Evolutionary conservation across 2,329 filamentous ascomycete species (phyloP).

Genomic region (Cadophora luteo-olivacea): DNA sequence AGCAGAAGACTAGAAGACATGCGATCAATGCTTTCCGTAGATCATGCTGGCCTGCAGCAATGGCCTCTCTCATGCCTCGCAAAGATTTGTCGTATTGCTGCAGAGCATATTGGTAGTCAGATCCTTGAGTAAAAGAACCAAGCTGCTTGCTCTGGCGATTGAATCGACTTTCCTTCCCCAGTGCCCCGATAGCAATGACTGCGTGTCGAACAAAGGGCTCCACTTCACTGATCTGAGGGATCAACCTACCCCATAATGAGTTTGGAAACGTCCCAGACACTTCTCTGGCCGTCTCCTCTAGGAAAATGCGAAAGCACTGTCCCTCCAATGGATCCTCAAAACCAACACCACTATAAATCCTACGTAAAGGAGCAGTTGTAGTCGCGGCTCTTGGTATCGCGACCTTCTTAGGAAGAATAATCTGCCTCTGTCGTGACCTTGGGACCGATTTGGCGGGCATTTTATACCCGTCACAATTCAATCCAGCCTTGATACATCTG

Average conservation of each 20-base stretch:
- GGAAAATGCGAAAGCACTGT: slow-evolving; percentile 32
- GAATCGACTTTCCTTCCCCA: slow-evolving; percentile 23
- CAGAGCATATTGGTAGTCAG: slow-evolving; percentile 26
- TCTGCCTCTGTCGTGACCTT: neutral
- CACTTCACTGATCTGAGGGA: slow-evolving; percentile 32
- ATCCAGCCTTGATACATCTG: slow-evolving; percentile 22
- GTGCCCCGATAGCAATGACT: slow-evolving; percentile 32
- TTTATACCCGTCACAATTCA: slow-evolving; percentile 25
- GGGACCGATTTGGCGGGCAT: neutral
- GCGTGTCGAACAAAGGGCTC: slow-evolving; percentile 34
- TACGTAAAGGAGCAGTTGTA: neutral
- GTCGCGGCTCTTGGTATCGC: neutral
- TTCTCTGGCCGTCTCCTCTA: slow-evolving; percentile 29
- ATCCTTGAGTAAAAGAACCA: neutral
- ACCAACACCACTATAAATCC: slow-evolving; percentile 12
- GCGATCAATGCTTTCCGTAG: slow-evolving; percentile 27
- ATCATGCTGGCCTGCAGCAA: slow-evolving; percentile 26
- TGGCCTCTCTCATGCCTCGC: slow-evolving; percentile 27
- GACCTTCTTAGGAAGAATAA: slow-evolving; percentile 17
- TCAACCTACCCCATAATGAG: slow-evolving; percentile 32
- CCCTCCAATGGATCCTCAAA: slow-evolving; percentile 27
- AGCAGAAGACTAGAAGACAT: slow-evolving; percentile 29
- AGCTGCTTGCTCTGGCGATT: neutral
- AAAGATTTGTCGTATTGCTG: slow-evolving; percentile 31
- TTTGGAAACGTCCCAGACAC: slow-evolving; percentile 28